These are phyloP conservation scores for Carex littledalei DNA, from an alignment of 176 grass and related monocot species.

Conservation along the genomic window DNA sequence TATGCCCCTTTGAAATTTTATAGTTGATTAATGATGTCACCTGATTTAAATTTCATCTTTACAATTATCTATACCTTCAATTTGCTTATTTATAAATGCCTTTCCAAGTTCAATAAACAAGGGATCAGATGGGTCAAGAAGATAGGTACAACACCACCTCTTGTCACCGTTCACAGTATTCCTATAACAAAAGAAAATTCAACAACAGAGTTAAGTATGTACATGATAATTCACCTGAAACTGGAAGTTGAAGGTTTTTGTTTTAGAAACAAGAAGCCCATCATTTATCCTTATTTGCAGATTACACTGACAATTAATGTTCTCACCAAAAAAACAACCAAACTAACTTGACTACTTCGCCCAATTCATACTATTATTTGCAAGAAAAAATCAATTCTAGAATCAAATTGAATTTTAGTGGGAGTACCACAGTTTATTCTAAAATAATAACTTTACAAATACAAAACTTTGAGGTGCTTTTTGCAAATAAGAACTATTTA, in stretches of 20 bases:
- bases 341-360: not conserved
- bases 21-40: conserved; percentile 16
- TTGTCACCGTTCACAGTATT: conserved; percentile 86
- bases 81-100: conserved; percentile 85
- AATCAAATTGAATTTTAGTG: not conserved
- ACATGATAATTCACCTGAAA: not conserved
- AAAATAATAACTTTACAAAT: not conserved
- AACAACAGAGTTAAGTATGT: conserved; percentile 16
- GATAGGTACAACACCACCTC: conserved; percentile 92
- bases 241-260: not conserved
- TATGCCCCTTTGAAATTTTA: not conserved
- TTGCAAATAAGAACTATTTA: conserved; percentile 8
- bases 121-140: conserved; percentile 88
- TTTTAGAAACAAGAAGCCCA: not conserved
- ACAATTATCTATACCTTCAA: conserved; percentile 48
- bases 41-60: not conserved
- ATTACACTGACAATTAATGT: not conserved
- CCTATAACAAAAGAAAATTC: conserved; percentile 47
- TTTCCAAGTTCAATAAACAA: conserved; percentile 87
- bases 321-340: not conserved
- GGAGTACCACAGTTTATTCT: not conserved
- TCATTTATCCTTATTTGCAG: not conserved
- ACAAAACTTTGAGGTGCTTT: not conserved
- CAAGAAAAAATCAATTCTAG: not conserved
- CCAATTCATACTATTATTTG: not conserved